These are phyloP conservation scores for Aspergillus ibericus DNA, from an alignment of 2,329 filamentous ascomycete genomes.

Conservation along the genomic window DNA sequence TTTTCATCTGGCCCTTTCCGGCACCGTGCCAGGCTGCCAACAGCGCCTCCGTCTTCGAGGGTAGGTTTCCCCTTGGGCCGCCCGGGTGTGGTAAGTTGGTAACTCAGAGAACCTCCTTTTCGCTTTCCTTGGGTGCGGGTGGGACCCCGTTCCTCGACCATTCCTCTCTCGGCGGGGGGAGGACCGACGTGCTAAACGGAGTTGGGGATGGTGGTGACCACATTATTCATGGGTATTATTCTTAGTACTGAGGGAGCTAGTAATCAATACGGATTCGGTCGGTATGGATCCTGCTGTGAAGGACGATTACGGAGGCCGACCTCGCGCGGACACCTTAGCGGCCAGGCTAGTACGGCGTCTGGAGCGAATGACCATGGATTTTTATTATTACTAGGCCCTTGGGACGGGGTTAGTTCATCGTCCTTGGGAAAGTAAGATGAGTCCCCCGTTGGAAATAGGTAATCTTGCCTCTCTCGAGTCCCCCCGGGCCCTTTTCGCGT, in stretches of 20 bases:
- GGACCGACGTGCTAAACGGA: neutral
- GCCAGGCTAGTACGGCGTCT: neutral
- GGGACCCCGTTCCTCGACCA: slow-evolving; percentile 16
- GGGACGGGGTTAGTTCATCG: neutral
- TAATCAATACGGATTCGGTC: slow-evolving; percentile 1
- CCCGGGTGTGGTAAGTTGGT: neutral
- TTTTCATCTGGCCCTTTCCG: slow-evolving; percentile 10
- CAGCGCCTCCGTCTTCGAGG: slow-evolving; percentile 3
- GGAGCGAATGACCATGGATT: slow-evolving; percentile 2
- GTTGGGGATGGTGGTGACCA: neutral
- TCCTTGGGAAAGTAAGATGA: neutral
- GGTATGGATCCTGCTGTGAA: neutral
- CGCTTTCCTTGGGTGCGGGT: slow-evolving; percentile 14
- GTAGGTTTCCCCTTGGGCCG: neutral
- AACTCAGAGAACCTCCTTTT: slow-evolving; percentile 14
- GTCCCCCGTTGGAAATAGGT: neutral
- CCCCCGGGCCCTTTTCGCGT: slow-evolving; percentile 6
- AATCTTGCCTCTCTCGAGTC: neutral
- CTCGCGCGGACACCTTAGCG: slow-evolving; percentile 1
- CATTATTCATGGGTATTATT: slow-evolving; percentile 2
- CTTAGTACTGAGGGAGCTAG: neutral
- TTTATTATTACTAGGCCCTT: neutral
- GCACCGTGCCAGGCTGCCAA: slow-evolving; percentile 8
- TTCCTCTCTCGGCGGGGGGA: slow-evolving; percentile 10
- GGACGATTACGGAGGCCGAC: slow-evolving; percentile 1